Base-by-base conservation (phyloP, 768 basidiomycete genomes). In the Boletellus ananas region DNA sequence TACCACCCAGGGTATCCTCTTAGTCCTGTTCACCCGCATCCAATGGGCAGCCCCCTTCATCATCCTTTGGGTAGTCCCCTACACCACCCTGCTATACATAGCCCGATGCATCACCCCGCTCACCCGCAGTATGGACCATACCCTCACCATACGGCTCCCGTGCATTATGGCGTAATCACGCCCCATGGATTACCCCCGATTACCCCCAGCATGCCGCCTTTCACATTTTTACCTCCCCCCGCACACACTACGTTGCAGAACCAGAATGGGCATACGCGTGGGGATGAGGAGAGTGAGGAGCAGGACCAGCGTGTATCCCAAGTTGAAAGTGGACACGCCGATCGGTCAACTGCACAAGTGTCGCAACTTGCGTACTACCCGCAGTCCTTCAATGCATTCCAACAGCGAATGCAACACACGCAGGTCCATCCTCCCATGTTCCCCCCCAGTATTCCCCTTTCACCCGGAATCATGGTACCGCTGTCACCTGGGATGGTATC, bases 171-270 rank as follows among this genome's bases (percentile, higher is more conserved):
- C 37, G 66, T 72, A 29, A 74, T 84, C 54, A 90, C 87, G 10
- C 85, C 86, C n/a, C 80, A 84, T 55, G 87, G 89, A 0, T 71
- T 93, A n/a, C 89, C 90, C 13, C 87, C 90, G 2, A 92, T 96
- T 61, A 96, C 94, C n/a, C 94, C 94, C 0, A 89, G 87, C 52
- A 97, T 98, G 94, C 95, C 95, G 1, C 84, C 91, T 6, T 98
- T 96, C 70, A 85, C 83, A 12, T 94, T 96, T 68, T 74, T 86
- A 34, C 76, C 80, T 16, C 80, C 80, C 36, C 77, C 61, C 60
- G 73, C 39, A 14, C 59, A 53, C 35, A 56, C 43, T 6, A 55
- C 57, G 16, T 51, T 38, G 11, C 70, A 65, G 50, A 60, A 54
- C 17, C 70, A 65, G 51, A 60, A 56, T 14, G 61, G 52, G 18